A percentile compares a stretch with the other conserved stretches of the same genome.
These are phyloP conservation scores for Kodamaea anthophila DNA, from an alignment of 1,139 yeast genomes.

Conservation along the genomic window DNA sequence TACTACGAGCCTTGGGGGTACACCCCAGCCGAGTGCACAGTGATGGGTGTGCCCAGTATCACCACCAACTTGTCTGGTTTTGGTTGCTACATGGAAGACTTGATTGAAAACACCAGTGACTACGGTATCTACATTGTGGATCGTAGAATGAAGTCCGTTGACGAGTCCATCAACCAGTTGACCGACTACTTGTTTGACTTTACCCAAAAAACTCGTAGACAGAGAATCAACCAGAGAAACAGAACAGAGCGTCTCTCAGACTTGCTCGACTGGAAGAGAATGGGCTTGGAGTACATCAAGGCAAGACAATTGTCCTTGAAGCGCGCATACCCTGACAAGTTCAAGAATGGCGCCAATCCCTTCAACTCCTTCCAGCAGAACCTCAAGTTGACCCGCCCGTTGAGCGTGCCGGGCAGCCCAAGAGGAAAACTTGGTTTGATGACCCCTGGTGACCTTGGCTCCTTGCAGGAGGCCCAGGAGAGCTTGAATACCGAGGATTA, in stretches of 20 bases:
- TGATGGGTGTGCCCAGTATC: constrained; percentile 98
- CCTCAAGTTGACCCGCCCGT: constrained; percentile 80
- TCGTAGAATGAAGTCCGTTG: constrained; percentile 88
- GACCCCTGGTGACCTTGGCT: constrained; percentile 99
- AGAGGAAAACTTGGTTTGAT: constrained; percentile 55
- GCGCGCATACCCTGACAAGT: constrained; percentile 89
- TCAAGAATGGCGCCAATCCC: constrained; percentile 57
- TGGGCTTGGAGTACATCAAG: constrained; percentile 94
- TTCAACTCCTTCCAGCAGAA: constrained; percentile 42
- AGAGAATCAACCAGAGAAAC: constrained; percentile 95
- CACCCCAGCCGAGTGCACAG: constrained; percentile 98
- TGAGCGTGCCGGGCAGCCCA: constrained; percentile 96
- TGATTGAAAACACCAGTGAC: constrained; percentile 90
- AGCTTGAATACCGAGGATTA: constrained; percentile 75
- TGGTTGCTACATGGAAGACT: constrained; percentile 98
- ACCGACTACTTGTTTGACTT: constrained; percentile 88
- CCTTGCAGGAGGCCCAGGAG: constrained; percentile 81
- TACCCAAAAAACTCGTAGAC: constrained; percentile 85
- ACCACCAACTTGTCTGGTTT: constrained; percentile 95
- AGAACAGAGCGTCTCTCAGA: constrained; percentile 93
- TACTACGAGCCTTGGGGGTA: constrained; percentile 99
- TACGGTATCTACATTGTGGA: constrained; percentile 97
- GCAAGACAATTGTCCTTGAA: constrained; percentile 89
- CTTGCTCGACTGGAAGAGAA: constrained; percentile 92
- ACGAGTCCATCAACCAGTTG: constrained; percentile 89